A percentile compares a stretch with the other conserved stretches of the same genome.
Evolutionary conservation across 2,329 filamentous ascomycete species (phyloP).

Genomic region (Pyrenophora graminea): DNA sequence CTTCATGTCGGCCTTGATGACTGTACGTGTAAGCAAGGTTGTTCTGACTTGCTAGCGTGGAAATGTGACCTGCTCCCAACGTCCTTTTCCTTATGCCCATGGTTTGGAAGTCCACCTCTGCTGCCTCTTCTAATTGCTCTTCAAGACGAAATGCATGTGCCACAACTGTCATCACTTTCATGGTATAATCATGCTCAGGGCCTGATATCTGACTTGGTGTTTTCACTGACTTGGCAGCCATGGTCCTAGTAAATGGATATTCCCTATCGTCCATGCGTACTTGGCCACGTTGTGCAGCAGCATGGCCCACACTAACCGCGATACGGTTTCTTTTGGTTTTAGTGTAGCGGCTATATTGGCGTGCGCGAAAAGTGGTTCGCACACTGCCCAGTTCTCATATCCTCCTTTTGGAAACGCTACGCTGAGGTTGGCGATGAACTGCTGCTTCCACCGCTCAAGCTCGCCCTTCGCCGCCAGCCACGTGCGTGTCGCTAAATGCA

Average conservation of each 20-base stretch:
- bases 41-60: neutral
- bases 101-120: too few relatives aligned
- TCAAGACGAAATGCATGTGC: too few relatives aligned
- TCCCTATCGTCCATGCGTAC: neutral
- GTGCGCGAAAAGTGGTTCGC: neutral
- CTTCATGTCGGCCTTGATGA: neutral
- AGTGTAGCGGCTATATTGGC: conserved; percentile 7
- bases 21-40: too few relatives aligned
- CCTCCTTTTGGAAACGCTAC: neutral
- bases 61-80: neutral
- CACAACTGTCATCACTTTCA: too few relatives aligned
- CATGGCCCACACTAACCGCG: neutral
- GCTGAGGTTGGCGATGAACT: neutral
- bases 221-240: too few relatives aligned
- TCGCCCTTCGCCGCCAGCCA: neutral
- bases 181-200: too few relatives aligned
- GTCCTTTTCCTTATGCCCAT: neutral
- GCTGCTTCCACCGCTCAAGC: neutral
- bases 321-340: conserved; percentile 3
- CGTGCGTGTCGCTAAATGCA: too few relatives aligned
- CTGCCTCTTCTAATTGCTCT: neutral
- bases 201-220: too few relatives aligned
- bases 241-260: too few relatives aligned
- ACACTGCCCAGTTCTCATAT: too few relatives aligned
- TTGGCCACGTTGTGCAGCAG: too few relatives aligned